Evolutionary conservation across 768 basidiomycete genomes (phyloP).

Genomic region (Imleria badia): DNA sequence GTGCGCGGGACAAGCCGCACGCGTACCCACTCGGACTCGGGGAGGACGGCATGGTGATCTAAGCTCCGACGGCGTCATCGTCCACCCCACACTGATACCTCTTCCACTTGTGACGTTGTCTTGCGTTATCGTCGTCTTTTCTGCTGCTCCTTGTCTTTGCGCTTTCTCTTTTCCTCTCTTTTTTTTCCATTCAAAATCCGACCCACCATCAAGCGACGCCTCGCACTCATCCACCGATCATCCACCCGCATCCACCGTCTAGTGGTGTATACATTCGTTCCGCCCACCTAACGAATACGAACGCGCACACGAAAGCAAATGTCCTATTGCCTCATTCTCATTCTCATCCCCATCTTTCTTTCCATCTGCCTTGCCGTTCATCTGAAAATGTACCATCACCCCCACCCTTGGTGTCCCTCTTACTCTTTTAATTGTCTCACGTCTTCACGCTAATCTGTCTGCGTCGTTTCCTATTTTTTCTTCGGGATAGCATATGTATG

Average conservation of each 20-base stretch:
- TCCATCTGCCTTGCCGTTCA: background rate
- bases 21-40: background rate
- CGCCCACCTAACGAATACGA: background rate
- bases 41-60: conserved; percentile 20
- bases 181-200: background rate
- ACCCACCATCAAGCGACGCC: conserved; percentile 1
- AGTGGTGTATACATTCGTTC: no score
- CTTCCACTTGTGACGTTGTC: no score
- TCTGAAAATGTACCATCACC: conserved; percentile 8
- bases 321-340: background rate
- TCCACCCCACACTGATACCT: background rate
- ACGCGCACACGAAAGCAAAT: background rate
- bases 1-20: conserved; percentile 17
- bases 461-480: background rate
- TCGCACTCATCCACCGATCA: background rate
- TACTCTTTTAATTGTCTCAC: no score
- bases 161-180: background rate
- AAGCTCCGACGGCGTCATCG: background rate
- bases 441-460: no score
- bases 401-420: background rate
- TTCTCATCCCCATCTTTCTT: background rate
- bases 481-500: background rate
- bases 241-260: no score
- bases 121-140: background rate
- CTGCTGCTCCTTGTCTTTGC: no score